phyloP scores from a whole-genome alignment of 2,329 filamentous ascomycete species.

The Exophiala oligosperma region DNA sequence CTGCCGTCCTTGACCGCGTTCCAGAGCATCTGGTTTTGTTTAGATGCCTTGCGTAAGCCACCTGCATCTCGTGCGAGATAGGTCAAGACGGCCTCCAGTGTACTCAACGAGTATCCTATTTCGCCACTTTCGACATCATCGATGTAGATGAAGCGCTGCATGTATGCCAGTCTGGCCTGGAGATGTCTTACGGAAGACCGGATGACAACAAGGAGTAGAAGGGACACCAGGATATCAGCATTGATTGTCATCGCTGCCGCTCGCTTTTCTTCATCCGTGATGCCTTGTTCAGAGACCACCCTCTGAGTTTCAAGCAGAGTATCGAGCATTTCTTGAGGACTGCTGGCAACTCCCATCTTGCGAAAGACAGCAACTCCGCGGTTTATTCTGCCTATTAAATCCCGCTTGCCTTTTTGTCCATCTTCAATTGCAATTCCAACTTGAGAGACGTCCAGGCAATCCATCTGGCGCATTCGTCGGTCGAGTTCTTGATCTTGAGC shows the following conservation, averaged over 20 bases:
- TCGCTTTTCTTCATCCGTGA: constrained; percentile 50
- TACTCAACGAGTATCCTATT: constrained; percentile 93
- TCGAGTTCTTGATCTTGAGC: constrained; percentile 86
- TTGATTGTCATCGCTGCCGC: constrained; percentile 66
- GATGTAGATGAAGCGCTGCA: constrained; percentile 96
- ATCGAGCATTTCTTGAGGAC: constrained; percentile 87
- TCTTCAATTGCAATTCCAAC: constrained; percentile 85
- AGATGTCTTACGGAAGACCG: constrained; percentile 83
- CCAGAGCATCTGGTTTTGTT: constrained; percentile 84
- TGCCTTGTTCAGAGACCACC: constrained; percentile 65
- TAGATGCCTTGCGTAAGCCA: constrained; percentile 78
- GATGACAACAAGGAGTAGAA: constrained; percentile 90
- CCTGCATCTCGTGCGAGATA: constrained; percentile 83
- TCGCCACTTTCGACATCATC: constrained; percentile 97
- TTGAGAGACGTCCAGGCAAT: constrained; percentile 89
- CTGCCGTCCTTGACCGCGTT: constrained; percentile 79
- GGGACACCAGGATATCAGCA: constrained; percentile 88
- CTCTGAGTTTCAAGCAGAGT: constrained; percentile 79
- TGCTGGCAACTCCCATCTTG: constrained; percentile 74
- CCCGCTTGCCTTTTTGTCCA: constrained; percentile 74
- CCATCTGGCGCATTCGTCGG: constrained; percentile 87
- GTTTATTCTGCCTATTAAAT: constrained; percentile 73
- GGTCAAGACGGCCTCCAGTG: constrained; percentile 87
- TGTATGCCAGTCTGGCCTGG: constrained; percentile 87
- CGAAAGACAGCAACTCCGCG: constrained; percentile 86